phyloP scores from a whole-genome alignment of 1,284 basidiomycete species.

The Calocybe gambosa region DNA sequence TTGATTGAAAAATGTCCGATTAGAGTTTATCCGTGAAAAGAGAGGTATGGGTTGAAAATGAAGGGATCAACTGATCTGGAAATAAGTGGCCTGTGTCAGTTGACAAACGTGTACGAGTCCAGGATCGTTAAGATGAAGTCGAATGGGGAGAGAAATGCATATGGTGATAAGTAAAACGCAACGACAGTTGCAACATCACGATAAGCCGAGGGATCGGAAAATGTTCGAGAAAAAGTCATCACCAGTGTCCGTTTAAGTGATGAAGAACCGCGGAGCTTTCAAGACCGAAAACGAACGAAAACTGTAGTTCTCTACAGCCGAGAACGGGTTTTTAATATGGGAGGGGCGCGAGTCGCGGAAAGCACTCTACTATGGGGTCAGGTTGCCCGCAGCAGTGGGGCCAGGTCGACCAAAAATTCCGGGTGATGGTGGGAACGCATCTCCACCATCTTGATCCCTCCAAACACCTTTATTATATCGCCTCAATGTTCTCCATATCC shows the following conservation, averaged over 20 bases:
- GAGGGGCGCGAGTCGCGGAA: neutral
- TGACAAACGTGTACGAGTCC: too few species aligned
- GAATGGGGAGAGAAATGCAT: neutral
- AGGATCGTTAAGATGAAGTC: too few species aligned
- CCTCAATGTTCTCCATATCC: conserved; percentile 11
- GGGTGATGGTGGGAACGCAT: conserved; percentile 6
- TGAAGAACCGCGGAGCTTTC: neutral
- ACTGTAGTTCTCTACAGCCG: neutral
- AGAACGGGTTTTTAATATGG: neutral
- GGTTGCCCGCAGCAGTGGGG: conserved; percentile 1
- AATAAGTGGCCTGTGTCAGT: too few species aligned
- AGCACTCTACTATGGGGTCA: neutral
- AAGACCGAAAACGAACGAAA: neutral
- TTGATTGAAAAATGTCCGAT: neutral
- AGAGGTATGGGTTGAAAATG: neutral
- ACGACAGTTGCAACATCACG: neutral
- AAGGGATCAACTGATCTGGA: too few species aligned
- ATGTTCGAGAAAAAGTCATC: neutral
- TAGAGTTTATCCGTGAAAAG: neutral
- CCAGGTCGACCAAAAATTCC: neutral
- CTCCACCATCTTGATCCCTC: conserved; percentile 8
- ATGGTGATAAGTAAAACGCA: neutral
- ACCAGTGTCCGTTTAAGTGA: neutral
- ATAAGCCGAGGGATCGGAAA: neutral
- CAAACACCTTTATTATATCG: conserved; percentile 9